These are phyloP conservation scores for Macrolepiota fuliginosa DNA, from an alignment of 768 basidiomycete species.

Conservation along the genomic window DNA sequence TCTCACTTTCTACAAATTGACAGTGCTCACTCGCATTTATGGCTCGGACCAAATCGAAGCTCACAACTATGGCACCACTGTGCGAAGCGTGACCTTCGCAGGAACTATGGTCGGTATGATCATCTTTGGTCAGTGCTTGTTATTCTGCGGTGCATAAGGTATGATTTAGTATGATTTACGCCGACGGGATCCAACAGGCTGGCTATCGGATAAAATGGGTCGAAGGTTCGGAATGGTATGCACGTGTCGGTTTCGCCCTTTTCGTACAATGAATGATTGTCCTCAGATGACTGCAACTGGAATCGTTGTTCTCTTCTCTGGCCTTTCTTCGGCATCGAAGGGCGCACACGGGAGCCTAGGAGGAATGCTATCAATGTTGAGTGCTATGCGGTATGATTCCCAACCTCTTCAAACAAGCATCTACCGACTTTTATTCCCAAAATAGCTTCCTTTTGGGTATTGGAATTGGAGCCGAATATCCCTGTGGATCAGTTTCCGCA, in stretches of 20 bases:
- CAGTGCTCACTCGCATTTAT: conserved; percentile 74
- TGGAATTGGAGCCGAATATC: conserved; percentile 87
- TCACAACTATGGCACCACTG: conserved; percentile 58
- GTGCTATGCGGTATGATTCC: conserved; percentile 61
- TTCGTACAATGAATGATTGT: conserved; percentile 14
- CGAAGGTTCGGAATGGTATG: conserved; percentile 84
- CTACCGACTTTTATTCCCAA: background rate
- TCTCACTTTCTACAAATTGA: background rate
- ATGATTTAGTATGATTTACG: background rate
- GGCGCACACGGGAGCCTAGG: conserved; percentile 69
- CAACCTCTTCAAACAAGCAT: background rate
- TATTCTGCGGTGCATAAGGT: background rate
- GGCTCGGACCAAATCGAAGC: conserved; percentile 46
- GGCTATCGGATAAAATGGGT: conserved; percentile 82
- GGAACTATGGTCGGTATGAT: conserved; percentile 89
- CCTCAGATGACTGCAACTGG: conserved; percentile 73
- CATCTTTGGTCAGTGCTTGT: conserved; percentile 47
- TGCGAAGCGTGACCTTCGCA: conserved; percentile 76
- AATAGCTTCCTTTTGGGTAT: conserved; percentile 83
- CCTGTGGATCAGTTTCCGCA: conserved; percentile 85
- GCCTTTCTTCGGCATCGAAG: conserved; percentile 76
- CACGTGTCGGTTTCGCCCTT: background rate
- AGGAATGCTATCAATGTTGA: conserved; percentile 77
- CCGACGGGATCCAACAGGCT: conserved; percentile 32
- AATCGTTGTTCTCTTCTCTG: conserved; percentile 86